Conservation (phyloP, 495 filamentous ascomycete genomes). For the Penicillium egyptiacum region DNA sequence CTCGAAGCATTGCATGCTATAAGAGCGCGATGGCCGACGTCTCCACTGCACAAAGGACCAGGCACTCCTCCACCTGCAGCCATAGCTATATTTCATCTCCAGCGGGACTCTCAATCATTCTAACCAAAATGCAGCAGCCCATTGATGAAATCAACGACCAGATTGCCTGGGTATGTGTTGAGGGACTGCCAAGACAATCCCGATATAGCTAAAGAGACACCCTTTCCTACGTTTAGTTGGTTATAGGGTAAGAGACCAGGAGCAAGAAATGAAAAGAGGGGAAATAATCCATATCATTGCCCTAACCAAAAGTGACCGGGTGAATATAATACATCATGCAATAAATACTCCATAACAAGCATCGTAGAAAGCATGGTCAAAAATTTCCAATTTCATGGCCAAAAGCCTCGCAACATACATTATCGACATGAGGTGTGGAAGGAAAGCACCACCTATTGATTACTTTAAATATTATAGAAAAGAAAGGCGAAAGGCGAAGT, state of each 20-base stretch:
- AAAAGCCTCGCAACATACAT: not conserved
- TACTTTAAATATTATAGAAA: slow-evolving; percentile 13
- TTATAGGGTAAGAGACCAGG: not conserved
- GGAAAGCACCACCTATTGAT: slow-evolving; percentile 1
- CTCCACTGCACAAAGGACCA: too few relatives aligned
- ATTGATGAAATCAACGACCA: too few relatives aligned
- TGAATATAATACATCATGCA: not conserved
- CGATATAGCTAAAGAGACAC: too few relatives aligned
- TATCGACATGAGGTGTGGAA: slow-evolving; percentile 6
- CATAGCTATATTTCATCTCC: too few relatives aligned
- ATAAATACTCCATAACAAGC: not conserved
- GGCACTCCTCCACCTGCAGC: too few relatives aligned
- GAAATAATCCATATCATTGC: not conserved
- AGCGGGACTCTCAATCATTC: too few relatives aligned
- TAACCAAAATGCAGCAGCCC: too few relatives aligned
- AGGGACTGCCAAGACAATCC: too few relatives aligned
- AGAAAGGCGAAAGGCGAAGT: slow-evolving; percentile 4
- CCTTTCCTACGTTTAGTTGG: too few relatives aligned
- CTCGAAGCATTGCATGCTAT: too few relatives aligned
- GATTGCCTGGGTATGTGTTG: too few relatives aligned
- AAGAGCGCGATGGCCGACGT: too few relatives aligned
- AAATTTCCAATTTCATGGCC: not conserved
- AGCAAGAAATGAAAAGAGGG: not conserved
- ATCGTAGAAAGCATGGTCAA: not conserved
- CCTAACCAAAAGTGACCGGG: not conserved